Conservation (phyloP, 1,284 basidiomycete species). For the Leccinum pallidistipes region DNA sequence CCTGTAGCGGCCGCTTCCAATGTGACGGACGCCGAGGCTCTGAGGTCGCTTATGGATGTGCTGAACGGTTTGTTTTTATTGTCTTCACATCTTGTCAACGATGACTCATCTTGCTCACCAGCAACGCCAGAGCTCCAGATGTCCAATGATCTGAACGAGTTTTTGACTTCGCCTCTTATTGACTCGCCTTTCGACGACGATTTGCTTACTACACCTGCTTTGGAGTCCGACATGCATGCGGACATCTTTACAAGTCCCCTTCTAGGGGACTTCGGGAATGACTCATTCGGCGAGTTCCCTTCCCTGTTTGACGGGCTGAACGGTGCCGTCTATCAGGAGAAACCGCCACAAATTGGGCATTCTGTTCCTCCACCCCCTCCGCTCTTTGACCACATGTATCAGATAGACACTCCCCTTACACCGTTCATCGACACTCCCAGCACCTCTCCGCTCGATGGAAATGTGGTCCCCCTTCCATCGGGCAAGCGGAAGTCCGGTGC, state of each 20-base stretch:
- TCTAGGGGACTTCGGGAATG: conserved; percentile 31
- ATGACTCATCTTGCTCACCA: not conserved
- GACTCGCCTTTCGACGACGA: conserved; percentile 58
- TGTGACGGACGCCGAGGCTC: conserved; percentile 32
- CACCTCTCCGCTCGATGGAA: conserved; percentile 33
- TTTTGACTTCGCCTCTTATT: conserved; percentile 48
- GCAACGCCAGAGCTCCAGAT: conserved; percentile 41
- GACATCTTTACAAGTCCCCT: conserved; percentile 42
- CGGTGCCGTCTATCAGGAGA: conserved; percentile 12
- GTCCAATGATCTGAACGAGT: conserved; percentile 38
- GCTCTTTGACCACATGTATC: conserved; percentile 42
- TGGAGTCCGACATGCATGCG: conserved; percentile 40
- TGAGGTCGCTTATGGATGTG: conserved; percentile 45
- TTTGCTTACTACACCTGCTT: conserved; percentile 54
- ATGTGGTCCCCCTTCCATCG: conserved; percentile 20
- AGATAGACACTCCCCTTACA: conserved; percentile 43
- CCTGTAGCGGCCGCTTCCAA: conserved; percentile 11
- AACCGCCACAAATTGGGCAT: conserved; percentile 16
- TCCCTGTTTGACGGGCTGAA: conserved; percentile 24
- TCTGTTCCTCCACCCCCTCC: conserved; percentile 19
- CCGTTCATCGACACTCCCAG: conserved; percentile 44
- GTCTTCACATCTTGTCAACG: accelerated
- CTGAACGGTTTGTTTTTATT: conserved; percentile 38
- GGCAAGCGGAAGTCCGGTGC: conserved; percentile 35
- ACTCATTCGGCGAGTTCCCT: conserved; percentile 37